Percentiles rank a stretch among this genome's conserved stretches.
phyloP scores from a whole-genome alignment of 2,329 filamentous ascomycete species.

The Madurella mycetomatis region DNA sequence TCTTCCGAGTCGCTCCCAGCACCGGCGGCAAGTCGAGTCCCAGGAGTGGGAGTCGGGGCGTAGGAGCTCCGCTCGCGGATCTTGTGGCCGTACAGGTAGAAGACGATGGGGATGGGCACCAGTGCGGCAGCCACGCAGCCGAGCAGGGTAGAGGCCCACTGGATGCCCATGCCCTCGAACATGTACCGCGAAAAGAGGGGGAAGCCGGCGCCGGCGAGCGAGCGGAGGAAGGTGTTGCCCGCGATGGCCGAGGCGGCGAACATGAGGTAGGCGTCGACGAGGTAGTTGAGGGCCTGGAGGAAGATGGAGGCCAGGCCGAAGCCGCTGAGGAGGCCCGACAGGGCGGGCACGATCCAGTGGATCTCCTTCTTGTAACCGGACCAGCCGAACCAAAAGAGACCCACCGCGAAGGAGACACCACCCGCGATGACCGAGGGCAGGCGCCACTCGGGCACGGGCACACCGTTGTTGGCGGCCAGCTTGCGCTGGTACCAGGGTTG shows the following conservation, averaged over 20 bases:
- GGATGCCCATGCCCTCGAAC: conserved; percentile 58
- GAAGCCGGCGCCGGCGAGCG: conserved; percentile 72
- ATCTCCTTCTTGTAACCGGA: conserved; percentile 54
- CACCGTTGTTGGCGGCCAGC: conserved; percentile 60
- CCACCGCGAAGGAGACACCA: conserved; percentile 55
- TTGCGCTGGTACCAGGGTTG: conserved; percentile 66
- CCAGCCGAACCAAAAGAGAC: conserved; percentile 78
- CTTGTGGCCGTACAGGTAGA: conserved; percentile 55
- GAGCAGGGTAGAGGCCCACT: conserved; percentile 59
- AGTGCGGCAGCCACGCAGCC: conserved; percentile 55
- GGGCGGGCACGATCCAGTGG: conserved; percentile 61
- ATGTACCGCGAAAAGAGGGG: conserved; percentile 73
- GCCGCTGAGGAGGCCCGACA: conserved; percentile 61
- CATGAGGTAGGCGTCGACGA: conserved; percentile 70
- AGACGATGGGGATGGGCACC: conserved; percentile 59
- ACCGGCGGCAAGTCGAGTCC: neutral
- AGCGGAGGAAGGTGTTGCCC: conserved; percentile 76
- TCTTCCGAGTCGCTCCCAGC: conserved; percentile 6
- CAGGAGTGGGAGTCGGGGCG: conserved; percentile 45
- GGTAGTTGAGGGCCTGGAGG: conserved; percentile 74
- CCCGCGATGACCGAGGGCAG: conserved; percentile 58
- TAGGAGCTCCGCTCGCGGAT: conserved; percentile 54
- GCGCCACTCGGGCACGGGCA: conserved; percentile 64
- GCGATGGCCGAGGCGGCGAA: conserved; percentile 77
- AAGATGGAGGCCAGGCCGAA: conserved; percentile 81